Conservation (phyloP, 352 stramenopile genomes). For the Aphanomyces cochlioides region DNA sequence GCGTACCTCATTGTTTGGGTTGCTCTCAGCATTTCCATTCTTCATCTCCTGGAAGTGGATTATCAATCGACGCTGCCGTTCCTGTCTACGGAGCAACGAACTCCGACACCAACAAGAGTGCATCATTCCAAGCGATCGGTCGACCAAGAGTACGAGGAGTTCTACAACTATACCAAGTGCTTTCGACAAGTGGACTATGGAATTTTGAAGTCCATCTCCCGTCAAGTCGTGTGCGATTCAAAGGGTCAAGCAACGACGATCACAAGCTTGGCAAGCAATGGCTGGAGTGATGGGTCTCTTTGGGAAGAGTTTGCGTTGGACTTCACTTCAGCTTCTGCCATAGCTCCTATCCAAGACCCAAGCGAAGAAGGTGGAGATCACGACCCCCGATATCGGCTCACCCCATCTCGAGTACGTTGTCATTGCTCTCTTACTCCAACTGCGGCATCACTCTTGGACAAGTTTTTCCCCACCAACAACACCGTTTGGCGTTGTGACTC, state of each 20-base stretch:
- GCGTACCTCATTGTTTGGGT: conserved; percentile 28
- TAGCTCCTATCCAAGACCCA: conserved; percentile 35
- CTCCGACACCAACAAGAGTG: not conserved
- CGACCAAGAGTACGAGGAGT: conserved; percentile 13
- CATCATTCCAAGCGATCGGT: conserved; percentile 16
- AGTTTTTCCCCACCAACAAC: conserved; percentile 14
- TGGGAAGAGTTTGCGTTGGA: conserved; percentile 49
- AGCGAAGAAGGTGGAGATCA: conserved; percentile 39
- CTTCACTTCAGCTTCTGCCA: conserved; percentile 35
- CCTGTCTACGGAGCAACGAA: not conserved
- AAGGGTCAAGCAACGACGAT: conserved; percentile 4
- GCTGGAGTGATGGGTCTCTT: conserved; percentile 20
- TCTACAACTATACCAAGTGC: conserved; percentile 30
- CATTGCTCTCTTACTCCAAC: conserved; percentile 23
- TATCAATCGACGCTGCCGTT: conserved; percentile 10
- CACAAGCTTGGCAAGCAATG: conserved; percentile 1
- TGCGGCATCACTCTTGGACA: conserved; percentile 13
- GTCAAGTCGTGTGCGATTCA: conserved; percentile 10
- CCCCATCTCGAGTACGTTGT: conserved; percentile 30
- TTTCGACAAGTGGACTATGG: conserved; percentile 28
- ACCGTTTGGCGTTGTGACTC: conserved; percentile 12
- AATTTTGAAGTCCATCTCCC: conserved; percentile 16
- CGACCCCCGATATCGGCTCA: conserved; percentile 38
- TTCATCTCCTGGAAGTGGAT: conserved; percentile 27
- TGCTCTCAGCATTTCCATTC: conserved; percentile 26